Evolutionary conservation across 441 rosid genomes (phyloP), one percentile per base, ranked within the genome.

Genomic region (Euphorbia schlechtendalii): DNA sequence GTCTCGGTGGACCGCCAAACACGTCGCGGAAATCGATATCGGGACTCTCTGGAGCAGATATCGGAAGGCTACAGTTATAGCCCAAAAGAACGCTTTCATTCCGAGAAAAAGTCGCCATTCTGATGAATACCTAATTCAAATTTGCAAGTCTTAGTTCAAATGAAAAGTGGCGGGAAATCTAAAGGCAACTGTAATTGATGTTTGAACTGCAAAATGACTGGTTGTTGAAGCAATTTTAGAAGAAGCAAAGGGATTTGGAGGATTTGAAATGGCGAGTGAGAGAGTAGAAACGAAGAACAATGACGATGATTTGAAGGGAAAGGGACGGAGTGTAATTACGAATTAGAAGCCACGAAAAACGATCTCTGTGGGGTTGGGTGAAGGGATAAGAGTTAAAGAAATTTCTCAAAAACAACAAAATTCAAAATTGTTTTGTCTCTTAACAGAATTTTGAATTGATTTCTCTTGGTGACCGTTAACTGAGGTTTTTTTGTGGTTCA

Each of bases 1-100:
- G 70, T 68, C 85, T 80, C 0, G 98, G 99, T 3, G 96, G 98
- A 21, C 98, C 99, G 11, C 99, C 98, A 59, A 94, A 94, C 36
- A 94, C 99, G 22, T 89, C 99, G 3, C 72, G 71, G 71, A 91
- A 94, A 74, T 94, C 96, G 45, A 87, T 43, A 75, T 89, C 96
- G 0, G 68, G 66, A 30, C 65, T 69, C 18, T 45, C 61, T 11
- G 74, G 72, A 52, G 78, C 66, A 57, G 74, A 53, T 63, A 24
- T 46, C 5, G 75, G 40, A 61, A 54, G 76, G 30, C 30, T 27
- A 27, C 4, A 27, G 66, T 73, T 70, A n/a, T 69, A 79, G 7
- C 78, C 76, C n/a, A 78, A 55, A 57, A 67, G 83, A 72, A 77
- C 56, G 38, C 73, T 74, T 14, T 81, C 83, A 66, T 73, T 69